phyloP scores from a whole-genome alignment of 352 stramenopile species.

The Globisporangium uncinulatum region DNA sequence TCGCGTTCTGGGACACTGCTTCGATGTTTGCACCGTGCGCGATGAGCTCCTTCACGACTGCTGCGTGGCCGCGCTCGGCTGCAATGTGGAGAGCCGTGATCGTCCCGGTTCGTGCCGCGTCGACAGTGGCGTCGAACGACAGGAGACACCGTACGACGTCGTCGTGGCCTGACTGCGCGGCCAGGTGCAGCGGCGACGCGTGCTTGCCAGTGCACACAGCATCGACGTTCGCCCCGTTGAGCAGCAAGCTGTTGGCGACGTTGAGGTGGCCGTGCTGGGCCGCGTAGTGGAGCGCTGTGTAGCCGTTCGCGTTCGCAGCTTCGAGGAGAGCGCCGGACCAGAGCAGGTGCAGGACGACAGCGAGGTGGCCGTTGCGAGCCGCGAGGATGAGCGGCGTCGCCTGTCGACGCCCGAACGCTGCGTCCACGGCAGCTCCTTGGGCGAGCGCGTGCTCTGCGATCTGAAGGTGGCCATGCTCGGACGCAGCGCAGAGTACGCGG shows the following conservation, averaged over 20 bases:
- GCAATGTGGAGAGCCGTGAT: slow-evolving; percentile 58
- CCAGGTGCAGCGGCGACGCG: slow-evolving; percentile 80
- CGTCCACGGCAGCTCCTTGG: slow-evolving; percentile 32
- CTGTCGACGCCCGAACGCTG: slow-evolving; percentile 22
- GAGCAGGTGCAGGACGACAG: slow-evolving; percentile 42
- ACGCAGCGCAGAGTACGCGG: slow-evolving; percentile 33
- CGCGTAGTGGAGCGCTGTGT: slow-evolving; percentile 30
- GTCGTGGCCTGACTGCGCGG: slow-evolving; percentile 38
- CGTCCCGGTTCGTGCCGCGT: slow-evolving; percentile 30
- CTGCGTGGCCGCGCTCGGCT: slow-evolving; percentile 35
- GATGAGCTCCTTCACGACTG: slow-evolving; percentile 34
- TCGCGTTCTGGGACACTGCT: slow-evolving; percentile 30
- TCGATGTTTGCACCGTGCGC: slow-evolving; percentile 37
- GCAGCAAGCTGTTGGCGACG: slow-evolving; percentile 47
- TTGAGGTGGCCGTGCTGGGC: neutral
- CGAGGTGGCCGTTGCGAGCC: slow-evolving; percentile 35
- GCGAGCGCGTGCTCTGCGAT: slow-evolving; percentile 45
- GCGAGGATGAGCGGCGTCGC: slow-evolving; percentile 42
- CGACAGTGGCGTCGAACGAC: slow-evolving; percentile 41
- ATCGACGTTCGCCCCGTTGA: slow-evolving; percentile 16
- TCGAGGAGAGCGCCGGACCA: slow-evolving; percentile 42
- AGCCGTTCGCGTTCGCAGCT: slow-evolving; percentile 31
- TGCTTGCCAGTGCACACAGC: slow-evolving; percentile 33
- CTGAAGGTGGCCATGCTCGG: slow-evolving; percentile 43
- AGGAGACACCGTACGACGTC: slow-evolving; percentile 48